phyloP scores from a whole-genome alignment of 2,329 filamentous ascomycete species.

The Colletotrichum sp. region DNA sequence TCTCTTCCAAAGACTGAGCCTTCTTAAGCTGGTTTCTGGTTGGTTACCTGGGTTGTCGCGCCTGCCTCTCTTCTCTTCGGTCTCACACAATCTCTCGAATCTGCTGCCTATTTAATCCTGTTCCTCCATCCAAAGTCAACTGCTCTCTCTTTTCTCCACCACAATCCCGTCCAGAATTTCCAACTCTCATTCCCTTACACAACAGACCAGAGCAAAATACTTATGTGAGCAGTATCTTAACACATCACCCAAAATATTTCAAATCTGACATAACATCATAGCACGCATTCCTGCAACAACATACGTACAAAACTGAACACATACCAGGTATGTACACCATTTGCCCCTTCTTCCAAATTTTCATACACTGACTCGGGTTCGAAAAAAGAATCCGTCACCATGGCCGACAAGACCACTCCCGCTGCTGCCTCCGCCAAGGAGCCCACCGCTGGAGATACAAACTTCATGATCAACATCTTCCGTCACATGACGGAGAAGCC shows the following conservation, averaged over 20 bases:
- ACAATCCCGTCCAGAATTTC: not conserved
- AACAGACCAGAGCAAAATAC: too few species aligned
- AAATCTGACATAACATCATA: not conserved
- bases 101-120: not conserved
- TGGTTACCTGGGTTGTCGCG: not conserved
- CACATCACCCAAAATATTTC: too few species aligned
- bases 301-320: not conserved
- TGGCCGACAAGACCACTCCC: slow-evolving; percentile 29
- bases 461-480: slow-evolving; percentile 50
- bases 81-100: not conserved
- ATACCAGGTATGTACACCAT: not conserved
- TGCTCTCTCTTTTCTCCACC: not conserved
- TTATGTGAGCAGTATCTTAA: too few species aligned
- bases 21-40: not conserved
- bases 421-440: slow-evolving; percentile 31
- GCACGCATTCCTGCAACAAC: not conserved
- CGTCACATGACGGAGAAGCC: slow-evolving; percentile 47
- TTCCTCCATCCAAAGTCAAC: not conserved
- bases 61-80: not conserved
- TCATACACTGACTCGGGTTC: not conserved
- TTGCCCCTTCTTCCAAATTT: not conserved
- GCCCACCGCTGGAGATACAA: slow-evolving; percentile 44
- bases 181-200: not conserved
- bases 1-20: not conserved
- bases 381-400: slow-evolving; percentile 12